These are phyloP conservation scores for Fonsecaea erecta DNA, from an alignment of 2,329 filamentous ascomycete species.

Conservation along the genomic window DNA sequence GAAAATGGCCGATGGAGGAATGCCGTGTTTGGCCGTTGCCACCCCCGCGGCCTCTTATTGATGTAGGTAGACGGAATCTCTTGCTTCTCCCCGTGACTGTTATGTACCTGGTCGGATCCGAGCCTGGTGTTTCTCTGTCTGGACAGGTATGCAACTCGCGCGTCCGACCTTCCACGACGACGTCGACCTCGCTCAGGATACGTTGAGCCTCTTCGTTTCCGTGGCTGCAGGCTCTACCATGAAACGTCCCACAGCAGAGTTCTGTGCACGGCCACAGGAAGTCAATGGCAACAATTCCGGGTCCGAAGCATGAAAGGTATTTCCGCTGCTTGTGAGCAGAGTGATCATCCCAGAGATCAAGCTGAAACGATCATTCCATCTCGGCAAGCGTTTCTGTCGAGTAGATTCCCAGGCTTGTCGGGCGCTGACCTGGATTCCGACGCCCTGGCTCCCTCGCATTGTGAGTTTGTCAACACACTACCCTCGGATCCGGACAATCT, in stretches of 20 bases:
- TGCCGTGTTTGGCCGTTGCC: conserved; percentile 1
- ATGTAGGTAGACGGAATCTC: not conserved
- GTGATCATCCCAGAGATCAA: not conserved
- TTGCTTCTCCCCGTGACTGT: not conserved
- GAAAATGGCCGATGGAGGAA: not conserved
- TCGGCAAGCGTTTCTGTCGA: too few relatives aligned
- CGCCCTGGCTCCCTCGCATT: not conserved
- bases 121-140: not conserved
- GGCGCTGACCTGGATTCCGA: not conserved
- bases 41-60: not conserved
- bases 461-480: too few relatives aligned
- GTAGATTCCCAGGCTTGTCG: not conserved
- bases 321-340: not conserved
- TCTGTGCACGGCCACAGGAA: not conserved
- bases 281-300: not conserved
- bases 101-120: not conserved
- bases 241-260: not conserved
- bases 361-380: too few relatives aligned
- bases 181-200: not conserved
- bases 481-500: too few relatives aligned
- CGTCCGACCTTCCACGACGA: not conserved
- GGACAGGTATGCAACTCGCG: not conserved
- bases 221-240: not conserved
- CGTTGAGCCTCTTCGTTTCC: not conserved
- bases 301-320: not conserved